phyloP scores from a whole-genome alignment of 768 basidiomycete species.

The Pisolithus marmoratus region DNA sequence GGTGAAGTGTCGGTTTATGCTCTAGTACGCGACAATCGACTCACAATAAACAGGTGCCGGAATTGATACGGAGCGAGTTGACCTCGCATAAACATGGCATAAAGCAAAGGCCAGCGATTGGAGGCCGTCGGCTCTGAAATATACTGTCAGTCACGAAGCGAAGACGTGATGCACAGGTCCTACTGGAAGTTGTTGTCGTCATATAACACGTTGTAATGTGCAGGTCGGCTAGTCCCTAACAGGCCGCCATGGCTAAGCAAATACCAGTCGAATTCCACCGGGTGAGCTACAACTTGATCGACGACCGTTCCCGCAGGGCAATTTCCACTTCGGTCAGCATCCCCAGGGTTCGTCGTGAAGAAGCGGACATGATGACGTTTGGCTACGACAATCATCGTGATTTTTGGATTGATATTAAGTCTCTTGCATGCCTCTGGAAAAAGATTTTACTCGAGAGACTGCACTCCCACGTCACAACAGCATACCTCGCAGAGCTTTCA shows the following conservation, averaged over 20 bases:
- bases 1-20: slow-evolving; percentile 1
- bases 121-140: slow-evolving; percentile 52
- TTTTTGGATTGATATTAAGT: slow-evolving; percentile 53
- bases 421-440: slow-evolving; percentile 55
- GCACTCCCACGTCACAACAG: neutral
- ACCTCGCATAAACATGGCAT: slow-evolving; percentile 76
- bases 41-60: slow-evolving; percentile 79
- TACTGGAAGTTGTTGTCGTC: slow-evolving; percentile 61
- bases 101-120: slow-evolving; percentile 70
- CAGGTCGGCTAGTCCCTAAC: slow-evolving; percentile 67
- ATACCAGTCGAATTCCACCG: slow-evolving; percentile 73
- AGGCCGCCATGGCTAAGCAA: slow-evolving; percentile 74
- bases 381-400: slow-evolving; percentile 76
- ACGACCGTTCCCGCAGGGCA: slow-evolving; percentile 75
- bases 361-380: slow-evolving; percentile 49
- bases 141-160: slow-evolving; percentile 5
- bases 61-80: slow-evolving; percentile 77
- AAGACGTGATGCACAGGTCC: neutral
- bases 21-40: slow-evolving; percentile 11
- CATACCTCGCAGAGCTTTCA: slow-evolving; percentile 54
- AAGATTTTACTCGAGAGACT: neutral
- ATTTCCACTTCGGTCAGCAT: slow-evolving; percentile 66
- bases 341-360: slow-evolving; percentile 40
- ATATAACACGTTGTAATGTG: slow-evolving; percentile 43
- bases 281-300: slow-evolving; percentile 64